Base-by-base conservation (phyloP, 768 basidiomycete genomes). In the Myochromella boudieri region DNA sequence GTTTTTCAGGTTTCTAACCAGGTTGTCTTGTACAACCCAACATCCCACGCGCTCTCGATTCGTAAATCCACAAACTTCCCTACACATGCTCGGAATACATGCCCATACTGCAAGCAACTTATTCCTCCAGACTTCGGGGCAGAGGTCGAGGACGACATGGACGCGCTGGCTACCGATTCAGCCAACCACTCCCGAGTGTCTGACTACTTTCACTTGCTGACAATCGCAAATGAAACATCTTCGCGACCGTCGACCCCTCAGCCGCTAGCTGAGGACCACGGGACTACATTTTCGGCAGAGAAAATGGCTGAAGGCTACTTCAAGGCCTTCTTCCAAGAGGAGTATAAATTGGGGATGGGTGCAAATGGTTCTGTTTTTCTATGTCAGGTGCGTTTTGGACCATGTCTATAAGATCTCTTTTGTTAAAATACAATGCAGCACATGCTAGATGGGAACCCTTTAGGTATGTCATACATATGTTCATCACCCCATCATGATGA, bases 241-340 rank as follows among this genome's bases (percentile, higher is more conserved):
- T 79, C 78, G 0, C 64, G 76, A 22, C 76, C 82, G 12, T 68
- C 78, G 1, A 75, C 69, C n/a, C 82, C 82, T 0, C 70, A 75
- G 0, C 60, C 69, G 22, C 52, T 52, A 24, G 48, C 47, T 1
- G 44, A 42, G 2, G 42, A 53, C 31, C 44, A 52, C 15, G 51
- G 63, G 49, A 64, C 66, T 25, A 60, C 78, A 1, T 90, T 91
- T 64, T 72, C 81, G 2, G 75, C 80, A 2, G 84, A 86, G 41
- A 74, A 77, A 25, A 87, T 91, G 87, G 91, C 92, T 0, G 86
- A 93, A 43, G 94, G 94, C 0, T 97, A 97, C 62, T 95, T 95
- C 68, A 81, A 85, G 54, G 77, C 90, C 0, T 98, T 95, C 71
- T 98, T 98, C 60, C 81, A 85, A 47, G 94, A 97, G 58, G 91